phyloP scores from a whole-genome alignment of 495 filamentous ascomycete species.

The Talaromyces liani region DNA sequence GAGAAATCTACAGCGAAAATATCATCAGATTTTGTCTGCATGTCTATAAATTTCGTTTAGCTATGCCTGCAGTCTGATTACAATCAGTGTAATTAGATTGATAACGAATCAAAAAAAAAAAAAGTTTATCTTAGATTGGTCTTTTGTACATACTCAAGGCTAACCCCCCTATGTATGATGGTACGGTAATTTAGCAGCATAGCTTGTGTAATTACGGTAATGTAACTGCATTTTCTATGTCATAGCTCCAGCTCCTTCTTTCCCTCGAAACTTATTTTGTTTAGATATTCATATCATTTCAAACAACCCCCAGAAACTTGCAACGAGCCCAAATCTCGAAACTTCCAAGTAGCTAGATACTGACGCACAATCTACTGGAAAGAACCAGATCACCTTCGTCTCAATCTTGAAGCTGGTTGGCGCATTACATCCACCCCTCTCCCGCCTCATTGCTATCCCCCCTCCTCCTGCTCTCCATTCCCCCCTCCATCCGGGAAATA shows the following conservation, averaged over 20 bases:
- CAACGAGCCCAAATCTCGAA: not conserved
- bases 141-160: not conserved
- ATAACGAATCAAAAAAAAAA: not conserved
- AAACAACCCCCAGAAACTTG: not conserved
- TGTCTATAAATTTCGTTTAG: not conserved
- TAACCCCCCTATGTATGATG: not conserved
- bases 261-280: not conserved
- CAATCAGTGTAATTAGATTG: not conserved
- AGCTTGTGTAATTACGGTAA: not conserved
- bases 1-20: not conserved
- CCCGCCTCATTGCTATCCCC: not conserved
- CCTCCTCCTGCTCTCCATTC: not conserved
- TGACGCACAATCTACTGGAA: not conserved
- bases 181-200: not conserved
- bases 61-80: not conserved
- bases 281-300: not conserved
- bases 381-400: not conserved
- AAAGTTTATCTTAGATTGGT: not conserved
- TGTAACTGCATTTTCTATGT: not conserved
- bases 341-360: not conserved
- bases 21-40: not conserved
- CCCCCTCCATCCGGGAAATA: not conserved
- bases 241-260: not conserved
- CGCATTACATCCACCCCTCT: not conserved
- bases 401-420: slow-evolving; percentile 1